These are phyloP conservation scores for Niebla homalea DNA, from an alignment of 495 filamentous ascomycete species.

Conservation along the genomic window DNA sequence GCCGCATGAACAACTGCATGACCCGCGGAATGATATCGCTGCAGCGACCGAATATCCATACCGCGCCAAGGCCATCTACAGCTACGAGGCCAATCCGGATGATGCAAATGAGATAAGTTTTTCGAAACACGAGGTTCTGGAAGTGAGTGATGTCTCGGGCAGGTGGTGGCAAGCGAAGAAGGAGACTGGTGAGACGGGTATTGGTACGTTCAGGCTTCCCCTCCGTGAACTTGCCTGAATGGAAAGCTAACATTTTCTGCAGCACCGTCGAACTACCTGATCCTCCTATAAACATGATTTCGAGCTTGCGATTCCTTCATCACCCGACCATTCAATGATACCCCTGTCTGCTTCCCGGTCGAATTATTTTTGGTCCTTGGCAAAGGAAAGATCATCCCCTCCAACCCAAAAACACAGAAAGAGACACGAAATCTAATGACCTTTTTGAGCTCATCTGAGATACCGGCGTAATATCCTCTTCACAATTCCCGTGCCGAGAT, in stretches of 20 bases:
- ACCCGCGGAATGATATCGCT: constrained; percentile 48
- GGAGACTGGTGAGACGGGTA: constrained; percentile 86
- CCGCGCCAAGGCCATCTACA: constrained; percentile 94
- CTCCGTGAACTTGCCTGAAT: background rate
- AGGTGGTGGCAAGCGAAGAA: constrained; percentile 99
- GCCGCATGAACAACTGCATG: constrained; percentile 17
- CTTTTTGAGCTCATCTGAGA: too few relatives aligned
- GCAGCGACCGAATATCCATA: constrained; percentile 91
- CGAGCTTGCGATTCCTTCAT: background rate
- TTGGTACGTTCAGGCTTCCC: constrained; percentile 22
- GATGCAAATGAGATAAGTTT: constrained; percentile 98
- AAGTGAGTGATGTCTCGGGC: constrained; percentile 93
- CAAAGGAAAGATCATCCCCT: too few relatives aligned
- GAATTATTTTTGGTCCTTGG: too few relatives aligned
- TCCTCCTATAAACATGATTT: constrained; percentile 52
- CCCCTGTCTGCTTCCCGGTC: too few relatives aligned
- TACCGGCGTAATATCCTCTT: too few relatives aligned
- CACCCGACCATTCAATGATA: too few relatives aligned
- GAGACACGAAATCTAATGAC: too few relatives aligned
- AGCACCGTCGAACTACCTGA: constrained; percentile 94
- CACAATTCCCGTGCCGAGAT: too few relatives aligned
- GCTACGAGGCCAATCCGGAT: constrained; percentile 94
- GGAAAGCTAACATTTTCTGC: background rate
- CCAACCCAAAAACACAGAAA: too few relatives aligned
- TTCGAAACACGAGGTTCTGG: constrained; percentile 87